Evolutionary conservation across 768 basidiomycete species (phyloP), one percentile per base, ranked within the genome.

Genomic region (Termitomyces sp.): DNA sequence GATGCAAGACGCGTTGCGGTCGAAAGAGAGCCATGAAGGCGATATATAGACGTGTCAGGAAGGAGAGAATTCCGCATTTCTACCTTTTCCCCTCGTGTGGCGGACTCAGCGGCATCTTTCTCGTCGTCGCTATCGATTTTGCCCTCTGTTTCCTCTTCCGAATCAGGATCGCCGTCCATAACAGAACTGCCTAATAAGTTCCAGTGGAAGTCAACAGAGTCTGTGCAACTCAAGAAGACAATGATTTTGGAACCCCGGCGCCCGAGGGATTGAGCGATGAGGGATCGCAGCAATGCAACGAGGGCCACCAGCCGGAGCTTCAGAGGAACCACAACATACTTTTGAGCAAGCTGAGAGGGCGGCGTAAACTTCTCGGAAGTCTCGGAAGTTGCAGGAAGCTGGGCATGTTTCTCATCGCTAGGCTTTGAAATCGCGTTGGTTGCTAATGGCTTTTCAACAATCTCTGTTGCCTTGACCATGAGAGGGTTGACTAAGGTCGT

Each of bases 131-230:
- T 67, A 38, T 70, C 69, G n/a, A 56, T 69, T 13, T 72, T 74
- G 8, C 63, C 56, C 38, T 50, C 60, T 32, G 12, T 57, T 35
- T 26, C 60, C 70, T 35, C 65, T 8, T 67, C 65, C 16, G 67
- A 68, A 20, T 70, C 62, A 8, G 65, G 68, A 14, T 65, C 67
- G 16, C 62, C 74, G 8, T 79, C 83, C 90, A 96, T 95, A 5
- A 73, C 67, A 20, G 91, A 77, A 5, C 85, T 83, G 0, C 87
- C 89, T 1, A 98, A 73, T 23, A 98, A 75, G 52, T 81, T 83
- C 93, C 93, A 98, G 69, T 96, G 94, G 67, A 93, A 98, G 71
- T 99, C 96, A 18, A 99, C 97, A 3, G 97, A 95, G 72, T 98
- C 96, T 5, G 95, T 98, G 67, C 94, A 98, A 65, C 91, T 96